These are phyloP conservation scores for Prosopis cineraria DNA, from an alignment of 306 rosid species.

Conservation along the genomic window DNA sequence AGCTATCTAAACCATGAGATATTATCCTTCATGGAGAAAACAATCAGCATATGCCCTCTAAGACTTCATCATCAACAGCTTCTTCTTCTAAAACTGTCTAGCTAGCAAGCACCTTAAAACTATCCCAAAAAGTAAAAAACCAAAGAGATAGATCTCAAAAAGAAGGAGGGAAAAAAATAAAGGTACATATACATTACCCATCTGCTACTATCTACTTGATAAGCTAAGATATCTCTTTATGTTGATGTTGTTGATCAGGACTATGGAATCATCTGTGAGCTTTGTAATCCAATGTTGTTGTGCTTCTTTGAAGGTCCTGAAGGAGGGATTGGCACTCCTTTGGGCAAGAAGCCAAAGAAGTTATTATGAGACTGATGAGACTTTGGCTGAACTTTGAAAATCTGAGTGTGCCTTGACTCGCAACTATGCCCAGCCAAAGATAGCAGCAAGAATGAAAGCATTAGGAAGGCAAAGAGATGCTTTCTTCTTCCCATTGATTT, in stretches of 20 bases:
- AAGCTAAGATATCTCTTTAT: neutral
- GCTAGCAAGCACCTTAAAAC: neutral
- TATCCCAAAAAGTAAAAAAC: neutral
- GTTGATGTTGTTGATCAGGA: neutral
- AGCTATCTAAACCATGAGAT: neutral
- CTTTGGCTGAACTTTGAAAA: slow-evolving; percentile 48
- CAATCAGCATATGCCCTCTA: neutral
- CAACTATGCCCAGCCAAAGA: slow-evolving; percentile 34
- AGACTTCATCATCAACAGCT: neutral
- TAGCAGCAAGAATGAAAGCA: slow-evolving; percentile 41
- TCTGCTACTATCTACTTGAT: slow-evolving; percentile 11
- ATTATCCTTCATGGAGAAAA: slow-evolving; percentile 13
- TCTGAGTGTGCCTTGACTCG: slow-evolving; percentile 45
- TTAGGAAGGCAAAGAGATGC: slow-evolving; percentile 26
- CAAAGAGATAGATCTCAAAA: neutral
- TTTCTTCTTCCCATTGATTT: slow-evolving; percentile 50
- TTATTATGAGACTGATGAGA: slow-evolving; percentile 32
- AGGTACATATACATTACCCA: slow-evolving; percentile 36
- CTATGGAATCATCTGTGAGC: slow-evolving; percentile 54
- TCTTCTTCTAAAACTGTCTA: neutral
- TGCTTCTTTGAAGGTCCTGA: slow-evolving; percentile 90
- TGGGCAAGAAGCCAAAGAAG: slow-evolving; percentile 65
- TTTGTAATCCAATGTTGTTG: slow-evolving; percentile 59
- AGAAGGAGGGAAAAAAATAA: neutral
- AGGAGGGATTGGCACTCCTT: slow-evolving; percentile 65